A percentile compares a stretch with the other conserved stretches of the same genome.
Evolutionary conservation across 2,329 filamentous ascomycete genomes (phyloP).

Genomic region (Podosphaera aphanis): DNA sequence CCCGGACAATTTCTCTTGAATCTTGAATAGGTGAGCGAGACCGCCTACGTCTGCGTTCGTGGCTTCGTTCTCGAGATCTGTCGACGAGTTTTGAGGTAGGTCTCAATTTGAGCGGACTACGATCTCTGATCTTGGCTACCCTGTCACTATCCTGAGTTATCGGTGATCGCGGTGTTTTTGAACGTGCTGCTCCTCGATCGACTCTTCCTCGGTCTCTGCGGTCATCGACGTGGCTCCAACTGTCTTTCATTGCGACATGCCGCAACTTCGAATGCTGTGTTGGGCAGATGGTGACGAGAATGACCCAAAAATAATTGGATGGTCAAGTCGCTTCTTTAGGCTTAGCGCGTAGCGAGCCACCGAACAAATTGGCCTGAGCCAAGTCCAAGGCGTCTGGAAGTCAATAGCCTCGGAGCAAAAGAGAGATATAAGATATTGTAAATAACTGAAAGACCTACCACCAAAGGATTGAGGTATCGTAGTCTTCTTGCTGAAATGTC

Average conservation of each 20-base stretch:
- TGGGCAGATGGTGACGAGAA: slow-evolving; percentile 1
- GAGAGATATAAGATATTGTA: neutral
- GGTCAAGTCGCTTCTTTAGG: neutral
- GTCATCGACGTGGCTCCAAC: slow-evolving; percentile 20
- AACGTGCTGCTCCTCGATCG: slow-evolving; percentile 17
- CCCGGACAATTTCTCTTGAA: slow-evolving; percentile 14
- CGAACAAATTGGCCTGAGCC: slow-evolving; percentile 1
- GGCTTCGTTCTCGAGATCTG: slow-evolving; percentile 13
- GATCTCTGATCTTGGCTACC: slow-evolving; percentile 13
- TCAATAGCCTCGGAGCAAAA: neutral
- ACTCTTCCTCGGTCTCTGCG: slow-evolving; percentile 21
- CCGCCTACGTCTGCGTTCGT: slow-evolving; percentile 12
- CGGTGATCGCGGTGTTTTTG: slow-evolving; percentile 17
- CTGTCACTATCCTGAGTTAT: slow-evolving; percentile 15
- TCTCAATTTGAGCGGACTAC: slow-evolving; percentile 13
- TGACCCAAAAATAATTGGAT: slow-evolving; percentile 1
- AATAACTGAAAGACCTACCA: neutral
- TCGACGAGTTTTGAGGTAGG: slow-evolving; percentile 9
- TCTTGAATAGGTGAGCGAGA: slow-evolving; percentile 14
- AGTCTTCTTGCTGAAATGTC: neutral
- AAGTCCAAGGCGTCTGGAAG: neutral
- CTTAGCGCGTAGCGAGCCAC: slow-evolving; percentile 1
- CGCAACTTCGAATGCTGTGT: slow-evolving; percentile 11
- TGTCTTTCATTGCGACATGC: slow-evolving; percentile 22
- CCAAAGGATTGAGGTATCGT: neutral